Conservation (phyloP, 108 stramenopile genomes). For the Mediolabrus comicus region DNA sequence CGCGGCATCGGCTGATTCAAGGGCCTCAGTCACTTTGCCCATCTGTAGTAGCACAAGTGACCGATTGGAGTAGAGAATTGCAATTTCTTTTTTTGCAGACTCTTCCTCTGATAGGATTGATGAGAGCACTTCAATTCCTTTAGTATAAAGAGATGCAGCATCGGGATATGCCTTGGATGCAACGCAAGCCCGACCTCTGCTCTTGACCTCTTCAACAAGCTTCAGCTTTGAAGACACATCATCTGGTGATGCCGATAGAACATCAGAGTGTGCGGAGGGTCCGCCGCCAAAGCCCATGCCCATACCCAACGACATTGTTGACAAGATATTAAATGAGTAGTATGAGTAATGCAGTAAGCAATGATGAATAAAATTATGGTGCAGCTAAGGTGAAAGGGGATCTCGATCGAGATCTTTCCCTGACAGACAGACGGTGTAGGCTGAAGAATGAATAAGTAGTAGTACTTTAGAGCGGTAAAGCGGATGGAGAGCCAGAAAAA, state of each 20-base stretch:
- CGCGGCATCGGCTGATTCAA: constrained; percentile 43
- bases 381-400: too few species aligned
- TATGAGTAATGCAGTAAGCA: too few species aligned
- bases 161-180: constrained; percentile 59
- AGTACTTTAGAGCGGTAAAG: too few species aligned
- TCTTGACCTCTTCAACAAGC: constrained; percentile 80
- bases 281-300: constrained; percentile 33
- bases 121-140: constrained; percentile 56
- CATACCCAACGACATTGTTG: constrained; percentile 18
- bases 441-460: too few species aligned
- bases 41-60: constrained; percentile 61
- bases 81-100: constrained; percentile 26
- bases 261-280: constrained; percentile 43
- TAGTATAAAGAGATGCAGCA: constrained; percentile 71
- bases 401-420: too few species aligned
- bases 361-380: too few species aligned
- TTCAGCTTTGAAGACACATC: constrained; percentile 42
- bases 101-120: constrained; percentile 14
- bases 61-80: constrained; percentile 57
- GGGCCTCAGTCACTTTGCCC: constrained; percentile 49
- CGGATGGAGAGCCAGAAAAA: background rate
- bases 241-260: constrained; percentile 67
- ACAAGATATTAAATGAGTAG: background rate
- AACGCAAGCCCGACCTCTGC: constrained; percentile 68
- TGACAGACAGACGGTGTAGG: too few species aligned